A percentile compares a stretch with the other conserved stretches of the same genome.
Evolutionary conservation across 345 rosid species (phyloP).

Genomic region (Eucalyptus polybractea): DNA sequence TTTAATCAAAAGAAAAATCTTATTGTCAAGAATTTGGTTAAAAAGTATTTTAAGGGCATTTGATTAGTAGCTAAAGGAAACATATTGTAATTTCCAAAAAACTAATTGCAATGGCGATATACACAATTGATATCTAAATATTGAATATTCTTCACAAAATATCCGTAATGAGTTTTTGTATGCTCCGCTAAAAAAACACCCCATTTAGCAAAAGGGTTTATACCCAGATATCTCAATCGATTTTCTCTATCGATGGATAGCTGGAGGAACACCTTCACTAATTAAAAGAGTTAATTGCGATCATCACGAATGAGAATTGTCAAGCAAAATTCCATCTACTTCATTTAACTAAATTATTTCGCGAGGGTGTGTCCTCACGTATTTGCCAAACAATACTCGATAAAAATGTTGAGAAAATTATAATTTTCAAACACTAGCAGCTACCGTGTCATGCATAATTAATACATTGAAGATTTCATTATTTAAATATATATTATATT

Average conservation of each 20-base stretch:
- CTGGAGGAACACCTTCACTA: background rate
- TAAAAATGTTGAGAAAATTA: background rate
- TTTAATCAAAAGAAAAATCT: too few species aligned
- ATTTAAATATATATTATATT: background rate
- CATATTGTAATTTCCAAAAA: too few species aligned
- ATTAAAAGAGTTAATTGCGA: background rate
- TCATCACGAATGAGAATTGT: background rate
- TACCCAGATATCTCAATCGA: fast-evolving
- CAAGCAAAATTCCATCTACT: background rate
- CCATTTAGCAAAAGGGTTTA: background rate
- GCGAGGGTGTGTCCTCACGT: background rate
- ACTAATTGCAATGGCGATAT: background rate
- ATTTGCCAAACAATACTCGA: background rate
- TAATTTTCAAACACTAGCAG: background rate
- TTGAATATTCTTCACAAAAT: background rate
- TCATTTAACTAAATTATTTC: fast-evolving
- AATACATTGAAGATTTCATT: background rate
- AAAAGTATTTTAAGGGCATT: too few species aligned
- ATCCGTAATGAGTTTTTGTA: background rate
- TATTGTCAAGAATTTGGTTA: too few species aligned
- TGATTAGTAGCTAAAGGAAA: too few species aligned
- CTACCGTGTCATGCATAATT: background rate
- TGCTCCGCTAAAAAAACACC: background rate
- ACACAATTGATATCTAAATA: background rate
- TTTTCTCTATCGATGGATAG: too few species aligned